Base-by-base conservation (phyloP, 2,329 filamentous ascomycete genomes). In the Trichophyton schoenleinii region DNA sequence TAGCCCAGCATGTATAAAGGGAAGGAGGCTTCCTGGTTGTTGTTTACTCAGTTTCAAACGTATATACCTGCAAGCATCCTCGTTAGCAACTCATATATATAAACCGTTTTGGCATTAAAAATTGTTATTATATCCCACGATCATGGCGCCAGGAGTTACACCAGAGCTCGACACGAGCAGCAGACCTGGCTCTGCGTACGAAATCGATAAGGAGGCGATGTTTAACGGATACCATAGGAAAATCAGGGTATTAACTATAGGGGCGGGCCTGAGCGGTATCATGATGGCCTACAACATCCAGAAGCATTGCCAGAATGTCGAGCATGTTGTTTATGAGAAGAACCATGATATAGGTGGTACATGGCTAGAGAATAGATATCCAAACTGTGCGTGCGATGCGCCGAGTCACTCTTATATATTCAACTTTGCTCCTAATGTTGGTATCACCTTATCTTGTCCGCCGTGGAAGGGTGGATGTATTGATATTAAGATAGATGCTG, bases 381-480 rank as follows among this genome's bases (percentile, higher is more conserved):
- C 73, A 2, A 72, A 72, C 2, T 75, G 72, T 63, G 76, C 74
- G 0, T 79, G 77, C 64, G 76, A 79, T 63, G 72, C 79, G 9
- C 77, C 77, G 0, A 72, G 69, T 36, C 77, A 78, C 64, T 74
- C 75, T 0, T 79, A 79, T 66, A 75, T 74, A 0, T 74, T 73
- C 64, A 73, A 72, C 60, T 79, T 76, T 63, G 77, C 74, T 1
- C 69, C 74, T 38, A 76, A 70, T 60, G 69, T 70, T 60, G 63
- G 68, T 64, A 52, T 15, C 18, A 31, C 41, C 31, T n/a, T 5
- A 7, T 52, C 34, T 2, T 38, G 11, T 52, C 46, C 9, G 11
- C 8, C 15, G 28, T 31, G 28, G 28, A 6, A 44, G n/a, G 41
- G 6, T 52, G 9, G 25, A 46, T 22, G 58, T 44, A 36, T 9